A percentile compares a stretch with the other conserved stretches of the same genome.
Conservation (phyloP, 345 rosid genomes). For the Aquilaria sinensis region DNA sequence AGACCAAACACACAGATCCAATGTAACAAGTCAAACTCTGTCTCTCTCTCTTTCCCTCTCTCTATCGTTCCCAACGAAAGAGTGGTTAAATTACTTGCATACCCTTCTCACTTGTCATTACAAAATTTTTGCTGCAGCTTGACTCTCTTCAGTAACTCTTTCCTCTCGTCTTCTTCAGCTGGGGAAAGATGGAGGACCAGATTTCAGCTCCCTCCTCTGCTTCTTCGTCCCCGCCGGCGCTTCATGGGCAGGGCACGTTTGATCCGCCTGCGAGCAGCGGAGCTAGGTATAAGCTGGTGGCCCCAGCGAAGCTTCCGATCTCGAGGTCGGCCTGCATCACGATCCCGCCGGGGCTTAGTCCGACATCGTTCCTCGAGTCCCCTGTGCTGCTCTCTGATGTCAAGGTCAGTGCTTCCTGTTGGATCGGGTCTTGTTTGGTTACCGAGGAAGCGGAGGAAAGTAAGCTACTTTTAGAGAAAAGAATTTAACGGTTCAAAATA, state of each 20-base stretch:
- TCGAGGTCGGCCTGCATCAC: slow-evolving; percentile 69
- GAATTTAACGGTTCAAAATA: too few species aligned
- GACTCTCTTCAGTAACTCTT: slow-evolving; percentile 10
- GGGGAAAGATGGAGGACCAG: slow-evolving; percentile 28
- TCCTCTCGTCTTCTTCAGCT: not conserved
- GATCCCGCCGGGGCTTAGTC: slow-evolving; percentile 85
- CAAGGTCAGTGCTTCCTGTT: slow-evolving; percentile 43
- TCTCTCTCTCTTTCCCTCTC: slow-evolving; percentile 8
- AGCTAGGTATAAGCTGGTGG: slow-evolving; percentile 91
- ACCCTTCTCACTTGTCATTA: slow-evolving; percentile 3
- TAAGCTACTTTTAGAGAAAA: not conserved
- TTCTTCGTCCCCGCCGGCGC: slow-evolving; percentile 14
- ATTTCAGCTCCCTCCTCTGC: slow-evolving; percentile 12
- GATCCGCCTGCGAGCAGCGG: slow-evolving; percentile 35
- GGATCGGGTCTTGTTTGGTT: slow-evolving; percentile 12
- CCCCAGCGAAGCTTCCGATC: slow-evolving; percentile 99
- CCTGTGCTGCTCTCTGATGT: slow-evolving; percentile 89
- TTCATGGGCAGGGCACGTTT: slow-evolving; percentile 17
- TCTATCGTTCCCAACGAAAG: slow-evolving; percentile 18
- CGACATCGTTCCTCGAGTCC: slow-evolving; percentile 90
- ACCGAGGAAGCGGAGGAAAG: slow-evolving; percentile 20
- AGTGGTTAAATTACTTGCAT: slow-evolving; percentile 5
- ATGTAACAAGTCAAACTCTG: slow-evolving; percentile 30
- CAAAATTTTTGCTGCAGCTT: not conserved
- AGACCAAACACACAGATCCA: slow-evolving; percentile 13